These are phyloP conservation scores for Xylaria sp. DNA, from an alignment of 2,329 filamentous ascomycete genomes.

Conservation along the genomic window DNA sequence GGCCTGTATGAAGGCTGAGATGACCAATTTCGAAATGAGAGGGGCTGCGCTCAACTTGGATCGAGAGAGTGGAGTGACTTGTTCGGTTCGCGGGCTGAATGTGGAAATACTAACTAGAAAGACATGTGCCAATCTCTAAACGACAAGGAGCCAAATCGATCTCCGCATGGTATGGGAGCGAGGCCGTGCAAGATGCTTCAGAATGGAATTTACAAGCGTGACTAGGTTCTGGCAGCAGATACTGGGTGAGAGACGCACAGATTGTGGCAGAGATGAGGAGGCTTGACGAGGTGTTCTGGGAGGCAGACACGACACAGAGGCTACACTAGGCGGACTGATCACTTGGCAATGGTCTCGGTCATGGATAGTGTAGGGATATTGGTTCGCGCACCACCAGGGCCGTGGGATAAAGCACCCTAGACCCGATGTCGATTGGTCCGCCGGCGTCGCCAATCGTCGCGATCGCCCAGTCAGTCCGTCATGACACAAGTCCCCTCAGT, in stretches of 20 bases:
- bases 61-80: conserved; percentile 44
- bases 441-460: conserved; percentile 32
- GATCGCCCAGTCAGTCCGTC: conserved; percentile 34
- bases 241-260: conserved; percentile 25
- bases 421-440: conserved; percentile 25
- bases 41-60: conserved; percentile 36
- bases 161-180: conserved; percentile 38
- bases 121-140: conserved; percentile 19
- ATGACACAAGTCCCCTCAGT: conserved; percentile 15
- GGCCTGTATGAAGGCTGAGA: conserved; percentile 35
- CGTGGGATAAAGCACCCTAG: conserved; percentile 11
- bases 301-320: conserved; percentile 36
- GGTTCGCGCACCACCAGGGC: conserved; percentile 35
- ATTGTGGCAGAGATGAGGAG: conserved; percentile 39
- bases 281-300: conserved; percentile 42
- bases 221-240: conserved; percentile 13
- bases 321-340: conserved; percentile 36
- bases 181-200: conserved; percentile 44
- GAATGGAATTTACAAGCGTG: conserved; percentile 19
- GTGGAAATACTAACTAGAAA: conserved; percentile 45
- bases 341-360: conserved; percentile 27
- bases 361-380: conserved; percentile 7
- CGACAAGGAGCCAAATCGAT: conserved; percentile 26
- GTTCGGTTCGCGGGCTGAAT: conserved; percentile 41
- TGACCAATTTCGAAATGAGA: conserved; percentile 36